phyloP scores from a whole-genome alignment of 805 yeast species.

The Candida tibetensis region DNA sequence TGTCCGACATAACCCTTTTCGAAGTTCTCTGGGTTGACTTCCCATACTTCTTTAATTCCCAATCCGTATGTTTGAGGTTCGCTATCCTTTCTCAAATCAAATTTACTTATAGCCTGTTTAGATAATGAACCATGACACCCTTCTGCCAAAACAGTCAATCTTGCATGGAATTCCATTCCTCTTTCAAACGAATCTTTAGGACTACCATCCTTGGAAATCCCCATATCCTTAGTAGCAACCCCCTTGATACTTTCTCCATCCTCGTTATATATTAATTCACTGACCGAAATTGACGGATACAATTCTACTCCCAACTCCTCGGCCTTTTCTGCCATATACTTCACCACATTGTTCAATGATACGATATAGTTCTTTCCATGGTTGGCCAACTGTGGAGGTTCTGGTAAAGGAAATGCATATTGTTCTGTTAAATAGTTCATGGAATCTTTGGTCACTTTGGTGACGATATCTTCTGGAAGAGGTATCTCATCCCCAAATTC shows the following conservation, averaged over 20 bases:
- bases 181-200: conserved; percentile 87
- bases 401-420: conserved; percentile 72
- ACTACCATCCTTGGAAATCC: conserved; percentile 67
- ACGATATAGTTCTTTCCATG: conserved; percentile 80
- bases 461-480: conserved; percentile 72
- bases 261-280: conserved; percentile 64
- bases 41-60: conserved; percentile 97
- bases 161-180: conserved; percentile 95
- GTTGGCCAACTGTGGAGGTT: conserved; percentile 89
- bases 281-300: conserved; percentile 86
- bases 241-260: conserved; percentile 69
- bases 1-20: conserved; percentile 80
- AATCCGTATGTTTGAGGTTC: conserved; percentile 90
- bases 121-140: conserved; percentile 97
- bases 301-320: conserved; percentile 92
- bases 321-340: conserved; percentile 81
- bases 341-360: conserved; percentile 76
- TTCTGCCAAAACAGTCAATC: conserved; percentile 87
- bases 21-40: conserved; percentile 79
- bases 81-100: conserved; percentile 59
- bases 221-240: conserved; percentile 93
- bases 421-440: conserved; percentile 67
- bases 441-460: conserved; percentile 71
- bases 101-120: conserved; percentile 71
- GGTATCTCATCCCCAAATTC: conserved; percentile 59